Evolutionary conservation across 2,329 filamentous ascomycete species (phyloP), one percentile per base, ranked within the genome.

Genomic region (Nannizziopsis barbatae): DNA sequence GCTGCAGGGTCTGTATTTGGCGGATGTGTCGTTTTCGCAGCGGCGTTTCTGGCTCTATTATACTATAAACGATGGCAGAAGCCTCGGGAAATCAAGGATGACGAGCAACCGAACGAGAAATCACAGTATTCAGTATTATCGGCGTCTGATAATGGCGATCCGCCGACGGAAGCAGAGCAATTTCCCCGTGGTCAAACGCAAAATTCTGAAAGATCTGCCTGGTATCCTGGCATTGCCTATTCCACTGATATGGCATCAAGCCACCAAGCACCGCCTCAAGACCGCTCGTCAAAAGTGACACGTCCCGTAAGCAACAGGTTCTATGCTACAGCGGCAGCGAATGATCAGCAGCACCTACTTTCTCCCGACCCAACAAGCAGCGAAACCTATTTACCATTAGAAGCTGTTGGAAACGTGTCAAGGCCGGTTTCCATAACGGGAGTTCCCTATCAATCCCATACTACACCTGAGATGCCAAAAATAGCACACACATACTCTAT

Each of bases 1-100:
- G 50, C 50, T n/a, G 53, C 50, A 3, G 52, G 53, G 22, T 53
- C 51, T 8, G 50, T 53, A 2, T 52, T 55, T 38, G 53, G 53
- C 15, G 52, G 49, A 5, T 50, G 52, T 35, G 52, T 51, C 27
- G 39, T 53, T 5, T 35, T 55, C 32, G 44, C 49, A 36, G 38
- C 52, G 3, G 35, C 48, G 31, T 55, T 53, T 38, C 41, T 55
- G 8, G 41, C 41, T 32, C 35, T 55, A 11, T 33, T 52, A 11
- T 52, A 41, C 39, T 50, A 52, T 42, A 49, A 50, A 30, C 42
- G 49, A n/a, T 55, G 53, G 53, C 47, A 47, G 39, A 42, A 49
- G 32, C 38, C 35, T 30, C 35, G 48, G 18, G 43, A 47, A 5
- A 38, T 47, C 17, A 45, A 50, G 30, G 18, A 31, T 18, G 46